Evolutionary conservation across 441 rosid genomes (phyloP), one percentile per base, ranked within the genome.

Genomic region (Capsella rubella): DNA sequence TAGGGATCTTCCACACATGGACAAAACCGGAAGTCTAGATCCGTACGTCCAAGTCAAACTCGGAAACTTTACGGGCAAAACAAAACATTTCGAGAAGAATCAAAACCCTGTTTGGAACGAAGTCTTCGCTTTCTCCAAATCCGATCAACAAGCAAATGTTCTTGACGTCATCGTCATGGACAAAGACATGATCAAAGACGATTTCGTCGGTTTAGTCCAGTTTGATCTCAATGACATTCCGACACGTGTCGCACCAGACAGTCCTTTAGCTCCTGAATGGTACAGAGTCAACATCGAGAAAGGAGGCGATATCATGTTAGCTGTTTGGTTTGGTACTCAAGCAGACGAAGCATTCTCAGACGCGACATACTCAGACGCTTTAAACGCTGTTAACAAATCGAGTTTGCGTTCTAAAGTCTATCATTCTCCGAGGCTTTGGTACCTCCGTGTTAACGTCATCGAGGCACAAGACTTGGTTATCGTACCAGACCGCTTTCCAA

Each of bases 201-300:
- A 91, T 71, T 84, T 84, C 74, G 94, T 84, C 54, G 99, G 99
- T 69, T 32, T 66, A 14, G 77, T 91, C 37, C 84, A 83, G 79
- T 84, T 95, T 51, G 92, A 91, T 69, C 86, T 91, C 69, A 70
- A 79, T 45, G 96, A 87, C 60, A 71, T 95, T 46, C 98, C 99
- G 4, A 86, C 87, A 2, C 81, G 96, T 64, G 91, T 87, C 46
- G 90, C 94, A 5, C 86, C 95, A 0, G 97, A 95, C 43, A 91
- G 98, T 75, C 98, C 98, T 4, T 75, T 95, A 85, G 98, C 98
- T 37, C 88, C 98, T 5, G 87, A 95, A 77, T 95, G 99, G 98
- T 83, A 93, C 79, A 76, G 87, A 37, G 90, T 95, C 18, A 76
- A 73, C 72, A 89, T 72, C 72, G 92, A 90, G 75, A 73, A 4